Base-by-base conservation (phyloP, 805 yeast species). In the Nakazawaea molendinolei region DNA sequence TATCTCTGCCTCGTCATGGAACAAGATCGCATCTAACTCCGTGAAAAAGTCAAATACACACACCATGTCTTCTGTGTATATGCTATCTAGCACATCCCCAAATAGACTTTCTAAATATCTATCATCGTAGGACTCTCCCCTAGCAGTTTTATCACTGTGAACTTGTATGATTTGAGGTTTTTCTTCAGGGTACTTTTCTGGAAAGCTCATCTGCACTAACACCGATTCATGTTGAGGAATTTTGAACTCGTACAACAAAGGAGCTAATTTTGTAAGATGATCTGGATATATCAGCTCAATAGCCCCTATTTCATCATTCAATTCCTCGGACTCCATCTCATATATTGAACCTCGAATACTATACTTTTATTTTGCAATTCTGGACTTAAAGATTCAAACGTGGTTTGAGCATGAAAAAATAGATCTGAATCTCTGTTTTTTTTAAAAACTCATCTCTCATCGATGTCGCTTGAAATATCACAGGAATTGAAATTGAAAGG, bases 201-300 rank as follows among this genome's bases (percentile, higher is more conserved):
- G 92, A 48, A 92, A 82, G 19, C 82, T 74, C 41, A 90, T 53
- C 45, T 81, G 79, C n/a, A 86, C 59, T 3, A 56, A 55, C 31
- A 81, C 65, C 23, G 69, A 67, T 34, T 74, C 76, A 47, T 80
- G 81, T 36, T 76, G 74, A 0, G 95, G 86, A 1, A 75, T 56
- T 18, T 60, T 58, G 10, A 81, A 62, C 30, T 70, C 70, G 40
- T 65, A 65, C 3, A 69, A 51, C 13, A 58, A 58, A 0, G 65
- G 60, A 0, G 58, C 66, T 6, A 68, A 35, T 18, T 46, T 48
- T 3, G 58, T 56, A 23, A 76, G 53, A 27, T 75, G 65, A 12
- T 69, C 83, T 1, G 95, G 96, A 51, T 76, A 90, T 9, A 92
- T 90, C 3, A 96, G 92, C 38, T 85, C 82, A 8, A 90, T 76